phyloP scores from a whole-genome alignment of 495 filamentous ascomycete genomes.

The Hypoxylon cercidicola region DNA sequence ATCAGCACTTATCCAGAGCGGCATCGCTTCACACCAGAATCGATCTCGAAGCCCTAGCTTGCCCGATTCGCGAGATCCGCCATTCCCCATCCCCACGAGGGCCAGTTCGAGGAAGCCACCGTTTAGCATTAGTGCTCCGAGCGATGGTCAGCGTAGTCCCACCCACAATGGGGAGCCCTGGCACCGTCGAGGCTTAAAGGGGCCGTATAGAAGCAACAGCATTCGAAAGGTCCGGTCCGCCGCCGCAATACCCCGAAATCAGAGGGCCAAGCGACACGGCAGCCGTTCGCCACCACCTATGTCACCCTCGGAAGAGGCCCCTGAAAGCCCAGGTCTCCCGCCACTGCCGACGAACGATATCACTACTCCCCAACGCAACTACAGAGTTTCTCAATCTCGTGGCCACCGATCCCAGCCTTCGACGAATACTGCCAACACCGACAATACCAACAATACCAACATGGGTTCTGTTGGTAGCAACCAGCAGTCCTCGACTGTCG shows the following conservation, averaged over 20 bases:
- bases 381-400: conserved; percentile 49
- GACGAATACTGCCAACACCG: conserved; percentile 65
- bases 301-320: conserved; percentile 70
- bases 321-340: conserved; percentile 77
- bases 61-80: conserved; percentile 70
- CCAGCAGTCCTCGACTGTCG: conserved; percentile 79
- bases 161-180: conserved; percentile 60
- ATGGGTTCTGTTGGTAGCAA: conserved; percentile 66
- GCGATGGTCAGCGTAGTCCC: conserved; percentile 83
- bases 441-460: conserved; percentile 54
- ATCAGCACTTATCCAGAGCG: conserved; percentile 80
- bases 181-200: conserved; percentile 54
- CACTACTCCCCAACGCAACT: conserved; percentile 63
- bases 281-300: conserved; percentile 74
- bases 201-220: conserved; percentile 60
- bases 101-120: conserved; percentile 85
- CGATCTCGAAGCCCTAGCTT: conserved; percentile 81
- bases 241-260: conserved; percentile 68
- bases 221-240: conserved; percentile 89
- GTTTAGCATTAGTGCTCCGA: conserved; percentile 69
- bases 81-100: conserved; percentile 90
- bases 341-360: conserved; percentile 79
- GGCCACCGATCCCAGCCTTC: conserved; percentile 63
- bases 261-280: conserved; percentile 58
- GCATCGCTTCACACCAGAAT: conserved; percentile 73